These are phyloP conservation scores for Saccharomyces mikatae DNA, from an alignment of 805 yeast genomes.

Conservation along the genomic window DNA sequence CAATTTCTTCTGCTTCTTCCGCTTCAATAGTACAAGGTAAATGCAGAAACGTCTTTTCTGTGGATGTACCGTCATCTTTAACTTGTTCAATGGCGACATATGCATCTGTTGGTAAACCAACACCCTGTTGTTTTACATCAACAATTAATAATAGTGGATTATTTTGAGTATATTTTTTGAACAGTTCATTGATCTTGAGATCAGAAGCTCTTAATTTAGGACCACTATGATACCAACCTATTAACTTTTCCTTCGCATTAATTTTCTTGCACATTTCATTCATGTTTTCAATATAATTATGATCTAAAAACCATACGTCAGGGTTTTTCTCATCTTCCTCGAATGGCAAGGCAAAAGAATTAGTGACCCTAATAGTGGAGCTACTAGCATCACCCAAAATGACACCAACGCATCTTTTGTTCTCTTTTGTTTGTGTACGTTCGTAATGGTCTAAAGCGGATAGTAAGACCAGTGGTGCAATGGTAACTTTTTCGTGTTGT, in stretches of 20 bases:
- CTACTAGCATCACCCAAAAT: constrained; percentile 70
- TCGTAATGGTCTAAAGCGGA: constrained; percentile 95
- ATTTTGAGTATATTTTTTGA: constrained; percentile 70
- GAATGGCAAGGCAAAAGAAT: constrained; percentile 94
- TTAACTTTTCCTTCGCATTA: constrained; percentile 89
- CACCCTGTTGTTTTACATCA: constrained; percentile 73
- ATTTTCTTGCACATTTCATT: constrained; percentile 96
- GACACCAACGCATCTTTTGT: constrained; percentile 89
- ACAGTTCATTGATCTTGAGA: constrained; percentile 80
- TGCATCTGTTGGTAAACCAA: constrained; percentile 94
- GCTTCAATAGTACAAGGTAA: constrained; percentile 90
- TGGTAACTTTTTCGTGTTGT: constrained; percentile 57
- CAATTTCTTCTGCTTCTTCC: constrained; percentile 98
- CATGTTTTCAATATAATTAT: constrained; percentile 92
- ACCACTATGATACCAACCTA: constrained; percentile 99
- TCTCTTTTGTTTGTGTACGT: constrained; percentile 64
- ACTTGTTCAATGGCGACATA: constrained; percentile 91
- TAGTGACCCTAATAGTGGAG: constrained; percentile 61
- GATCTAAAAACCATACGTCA: constrained; percentile 94
- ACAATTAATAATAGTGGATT: constrained; percentile 70
- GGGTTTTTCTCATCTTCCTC: constrained; percentile 93
- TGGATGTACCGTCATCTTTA: constrained; percentile 88
- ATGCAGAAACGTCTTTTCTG: constrained; percentile 88
- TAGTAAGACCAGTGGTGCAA: constrained; percentile 89
- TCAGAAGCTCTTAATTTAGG: constrained; percentile 86